A percentile compares a stretch with the other conserved stretches of the same genome.
Conservation (phyloP, 306 rosid genomes). For the Corylus americana region DNA sequence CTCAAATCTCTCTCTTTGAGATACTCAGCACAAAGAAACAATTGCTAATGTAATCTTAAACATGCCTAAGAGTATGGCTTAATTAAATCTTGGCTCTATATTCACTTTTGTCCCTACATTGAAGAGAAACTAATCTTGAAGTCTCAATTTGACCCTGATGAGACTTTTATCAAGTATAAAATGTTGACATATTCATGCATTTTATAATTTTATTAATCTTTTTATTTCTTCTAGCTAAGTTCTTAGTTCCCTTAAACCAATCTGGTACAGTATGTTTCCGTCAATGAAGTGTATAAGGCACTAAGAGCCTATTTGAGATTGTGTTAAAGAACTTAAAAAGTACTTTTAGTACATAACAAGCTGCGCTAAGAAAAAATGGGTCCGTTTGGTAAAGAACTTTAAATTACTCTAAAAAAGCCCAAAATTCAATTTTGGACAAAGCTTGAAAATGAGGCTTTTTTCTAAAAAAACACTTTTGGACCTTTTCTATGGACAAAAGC, state of each 20-base stretch:
- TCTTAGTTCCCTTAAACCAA: not conserved
- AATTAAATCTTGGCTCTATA: not conserved
- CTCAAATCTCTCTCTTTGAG: not conserved
- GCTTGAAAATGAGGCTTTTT: too few relatives aligned
- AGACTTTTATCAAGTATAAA: not conserved
- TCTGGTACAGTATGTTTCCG: constrained; percentile 4
- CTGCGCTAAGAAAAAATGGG: too few relatives aligned
- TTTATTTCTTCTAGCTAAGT: not conserved
- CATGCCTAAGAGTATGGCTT: not conserved
- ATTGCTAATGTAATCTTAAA: not conserved
- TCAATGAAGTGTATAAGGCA: constrained; percentile 24
- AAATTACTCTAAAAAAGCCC: too few relatives aligned
- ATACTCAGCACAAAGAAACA: not conserved
- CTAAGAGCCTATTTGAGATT: not conserved
- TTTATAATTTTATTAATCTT: not conserved
- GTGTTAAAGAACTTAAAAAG: too few relatives aligned
- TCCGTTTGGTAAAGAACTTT: too few relatives aligned
- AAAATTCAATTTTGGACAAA: too few relatives aligned
- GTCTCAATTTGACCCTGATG: not conserved
- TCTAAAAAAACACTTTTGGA: too few relatives aligned
- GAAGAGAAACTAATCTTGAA: not conserved
- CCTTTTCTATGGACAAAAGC: too few relatives aligned
- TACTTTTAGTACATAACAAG: too few relatives aligned
- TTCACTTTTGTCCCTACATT: not conserved
- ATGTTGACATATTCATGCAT: not conserved